phyloP scores from a whole-genome alignment of 1,284 basidiomycete genomes.

The Prillingera fragicola region DNA sequence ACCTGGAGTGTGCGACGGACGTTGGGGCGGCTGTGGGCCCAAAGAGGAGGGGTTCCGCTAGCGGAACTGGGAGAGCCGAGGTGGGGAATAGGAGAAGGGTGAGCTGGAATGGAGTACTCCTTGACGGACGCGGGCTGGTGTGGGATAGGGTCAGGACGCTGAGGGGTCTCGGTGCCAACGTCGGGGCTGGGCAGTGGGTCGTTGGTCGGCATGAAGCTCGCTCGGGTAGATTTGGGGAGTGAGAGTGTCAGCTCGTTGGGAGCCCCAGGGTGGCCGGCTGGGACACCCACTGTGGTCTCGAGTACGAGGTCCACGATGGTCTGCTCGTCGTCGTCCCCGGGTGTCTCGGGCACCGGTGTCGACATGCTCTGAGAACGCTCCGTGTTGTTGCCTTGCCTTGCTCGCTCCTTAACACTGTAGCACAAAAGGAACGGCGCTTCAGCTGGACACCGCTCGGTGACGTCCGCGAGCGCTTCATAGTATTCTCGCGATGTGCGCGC shows the following conservation, averaged over 20 bases:
- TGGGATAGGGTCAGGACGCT: too few relatives aligned
- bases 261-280: constrained; percentile 14
- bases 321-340: too few relatives aligned
- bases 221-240: too few relatives aligned
- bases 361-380: too few relatives aligned
- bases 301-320: constrained; percentile 17
- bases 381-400: neutral
- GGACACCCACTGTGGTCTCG: constrained; percentile 19
- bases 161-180: too few relatives aligned
- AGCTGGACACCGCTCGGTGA: constrained; percentile 13
- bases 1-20: neutral
- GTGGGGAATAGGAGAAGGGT: neutral
- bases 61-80: neutral
- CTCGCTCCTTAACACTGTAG: constrained; percentile 16
- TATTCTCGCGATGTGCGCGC: constrained; percentile 11
- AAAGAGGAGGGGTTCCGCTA: neutral
- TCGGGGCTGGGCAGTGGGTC: too few relatives aligned
- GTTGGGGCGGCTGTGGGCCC: neutral
- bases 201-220: too few relatives aligned
- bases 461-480: constrained; percentile 13
- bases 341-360: too few relatives aligned
- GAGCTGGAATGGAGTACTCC: neutral
- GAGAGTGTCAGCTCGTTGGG: constrained; percentile 2
- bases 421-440: constrained; percentile 25
- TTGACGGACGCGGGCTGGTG: neutral